Conservation (phyloP, 805 yeast genomes). For the Wickerhamiella sergipiensis region DNA sequence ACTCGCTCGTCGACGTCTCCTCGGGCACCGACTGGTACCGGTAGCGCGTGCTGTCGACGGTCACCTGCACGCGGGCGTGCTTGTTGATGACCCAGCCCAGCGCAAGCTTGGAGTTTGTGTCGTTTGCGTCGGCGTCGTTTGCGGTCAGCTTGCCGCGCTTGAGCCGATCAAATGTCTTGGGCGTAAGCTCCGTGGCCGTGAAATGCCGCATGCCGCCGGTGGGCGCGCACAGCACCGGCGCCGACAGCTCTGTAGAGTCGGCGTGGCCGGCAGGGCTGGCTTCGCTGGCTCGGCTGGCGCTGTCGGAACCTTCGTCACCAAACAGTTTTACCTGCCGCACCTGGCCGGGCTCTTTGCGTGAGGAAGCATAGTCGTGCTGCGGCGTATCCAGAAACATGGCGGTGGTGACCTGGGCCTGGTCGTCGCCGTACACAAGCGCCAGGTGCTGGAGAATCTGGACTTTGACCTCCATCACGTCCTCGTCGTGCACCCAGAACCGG, state of each 20-base stretch:
- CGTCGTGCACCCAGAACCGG: conserved; percentile 44
- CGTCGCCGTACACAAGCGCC: conserved; percentile 11
- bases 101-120: conserved; percentile 20
- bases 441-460: conserved; percentile 30
- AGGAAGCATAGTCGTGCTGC: conserved; percentile 24
- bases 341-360: conserved; percentile 29
- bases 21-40: neutral
- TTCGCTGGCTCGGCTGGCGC: no score
- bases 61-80: conserved; percentile 7
- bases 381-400: conserved; percentile 27
- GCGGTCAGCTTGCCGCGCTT: neutral
- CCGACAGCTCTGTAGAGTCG: conserved; percentile 2
- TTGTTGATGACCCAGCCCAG: conserved; percentile 23
- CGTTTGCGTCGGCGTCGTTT: conserved; percentile 1
- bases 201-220: conserved; percentile 27
- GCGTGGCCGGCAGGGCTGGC: no score
- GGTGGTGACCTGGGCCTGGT: conserved; percentile 15
- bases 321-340: conserved; percentile 17
- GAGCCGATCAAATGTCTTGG: conserved; percentile 5
- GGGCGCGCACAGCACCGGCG: conserved; percentile 24
- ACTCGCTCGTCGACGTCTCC: conserved; percentile 1
- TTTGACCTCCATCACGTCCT: conserved; percentile 41
- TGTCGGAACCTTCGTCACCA: neutral
- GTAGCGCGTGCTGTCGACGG: conserved; percentile 1
- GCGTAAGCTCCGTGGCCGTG: conserved; percentile 7